A percentile compares a stretch with the other conserved stretches of the same genome.
These are phyloP conservation scores for Notholithocarpus densiflorus DNA, from an alignment of 306 rosid species.

Conservation along the genomic window DNA sequence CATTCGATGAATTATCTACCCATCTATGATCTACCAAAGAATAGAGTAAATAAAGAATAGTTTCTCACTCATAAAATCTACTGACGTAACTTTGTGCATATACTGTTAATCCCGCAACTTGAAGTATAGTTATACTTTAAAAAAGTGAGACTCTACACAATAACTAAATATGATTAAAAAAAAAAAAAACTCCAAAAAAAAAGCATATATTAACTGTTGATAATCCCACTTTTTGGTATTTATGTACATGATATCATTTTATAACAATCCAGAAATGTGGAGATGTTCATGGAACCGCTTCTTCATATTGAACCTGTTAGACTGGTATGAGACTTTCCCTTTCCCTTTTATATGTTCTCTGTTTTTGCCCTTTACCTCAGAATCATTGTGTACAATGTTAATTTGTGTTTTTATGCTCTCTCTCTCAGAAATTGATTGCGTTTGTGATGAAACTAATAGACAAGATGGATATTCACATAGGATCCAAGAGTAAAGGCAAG, in stretches of 20 bases:
- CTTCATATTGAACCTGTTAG: slow-evolving; percentile 42
- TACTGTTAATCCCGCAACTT: too few relatives aligned
- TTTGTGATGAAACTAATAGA: slow-evolving; percentile 8
- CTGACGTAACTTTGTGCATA: too few relatives aligned
- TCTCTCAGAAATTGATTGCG: slow-evolving; percentile 38
- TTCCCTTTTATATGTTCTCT: not conserved
- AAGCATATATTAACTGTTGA: not conserved
- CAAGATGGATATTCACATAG: slow-evolving; percentile 14
- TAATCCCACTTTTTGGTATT: not conserved
- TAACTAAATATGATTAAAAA: too few relatives aligned
- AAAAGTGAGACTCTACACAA: too few relatives aligned
- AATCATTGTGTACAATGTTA: not conserved
- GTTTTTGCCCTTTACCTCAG: not conserved
- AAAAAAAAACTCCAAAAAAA: not conserved
- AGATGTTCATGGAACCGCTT: slow-evolving; percentile 57
- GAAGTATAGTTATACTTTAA: too few relatives aligned
- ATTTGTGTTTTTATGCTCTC: not conserved
- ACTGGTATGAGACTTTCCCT: slow-evolving; percentile 34
- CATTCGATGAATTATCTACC: not conserved
- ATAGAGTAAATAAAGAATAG: not conserved
- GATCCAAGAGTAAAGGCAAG: slow-evolving; percentile 16
- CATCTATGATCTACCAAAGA: not conserved
- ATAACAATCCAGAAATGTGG: slow-evolving; percentile 46
- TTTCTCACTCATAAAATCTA: too few relatives aligned
- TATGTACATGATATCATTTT: not conserved